phyloP scores from a whole-genome alignment of 257 asterid genomes.

The Marsdenia floribunda region DNA sequence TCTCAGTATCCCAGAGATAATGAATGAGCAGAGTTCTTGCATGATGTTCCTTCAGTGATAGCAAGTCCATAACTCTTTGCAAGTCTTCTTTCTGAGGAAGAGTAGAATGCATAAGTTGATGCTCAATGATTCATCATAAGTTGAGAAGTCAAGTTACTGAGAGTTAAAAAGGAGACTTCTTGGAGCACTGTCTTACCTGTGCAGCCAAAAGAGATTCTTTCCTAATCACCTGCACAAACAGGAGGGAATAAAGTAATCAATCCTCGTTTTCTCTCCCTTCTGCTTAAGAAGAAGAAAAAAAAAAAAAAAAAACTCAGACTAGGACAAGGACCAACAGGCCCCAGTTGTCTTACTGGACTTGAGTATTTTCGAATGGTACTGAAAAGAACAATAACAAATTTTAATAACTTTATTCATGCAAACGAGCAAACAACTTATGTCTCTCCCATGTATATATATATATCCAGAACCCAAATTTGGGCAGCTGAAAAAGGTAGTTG shows the following conservation, averaged over 20 bases:
- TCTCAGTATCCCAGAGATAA: slow-evolving; percentile 49
- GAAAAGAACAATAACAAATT: background rate
- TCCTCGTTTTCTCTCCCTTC: slow-evolving; percentile 1
- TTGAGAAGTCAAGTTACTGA: background rate
- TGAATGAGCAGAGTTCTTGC: slow-evolving; percentile 59
- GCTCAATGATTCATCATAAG: background rate
- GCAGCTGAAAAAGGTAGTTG: background rate
- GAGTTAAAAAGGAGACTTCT: background rate
- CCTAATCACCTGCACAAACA: slow-evolving; percentile 42
- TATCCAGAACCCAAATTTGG: background rate
- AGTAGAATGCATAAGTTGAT: slow-evolving; percentile 4
- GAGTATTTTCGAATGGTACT: background rate
- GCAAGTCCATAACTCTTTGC: slow-evolving; percentile 49
- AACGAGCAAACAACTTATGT: background rate
- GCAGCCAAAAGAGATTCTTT: slow-evolving; percentile 59
- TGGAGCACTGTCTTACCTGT: slow-evolving; percentile 34
- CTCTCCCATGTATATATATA: too few relatives aligned
- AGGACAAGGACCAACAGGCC: background rate
- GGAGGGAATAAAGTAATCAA: slow-evolving; percentile 7
- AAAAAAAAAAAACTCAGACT: background rate
- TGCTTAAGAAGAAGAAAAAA: background rate
- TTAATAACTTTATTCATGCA: background rate
- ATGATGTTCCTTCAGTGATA: slow-evolving; percentile 44
- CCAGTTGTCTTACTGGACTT: background rate
- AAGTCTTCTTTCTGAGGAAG: slow-evolving; percentile 41